phyloP scores from a whole-genome alignment of 2,329 filamentous ascomycete species.

The Arthrobotrys conoides region DNA sequence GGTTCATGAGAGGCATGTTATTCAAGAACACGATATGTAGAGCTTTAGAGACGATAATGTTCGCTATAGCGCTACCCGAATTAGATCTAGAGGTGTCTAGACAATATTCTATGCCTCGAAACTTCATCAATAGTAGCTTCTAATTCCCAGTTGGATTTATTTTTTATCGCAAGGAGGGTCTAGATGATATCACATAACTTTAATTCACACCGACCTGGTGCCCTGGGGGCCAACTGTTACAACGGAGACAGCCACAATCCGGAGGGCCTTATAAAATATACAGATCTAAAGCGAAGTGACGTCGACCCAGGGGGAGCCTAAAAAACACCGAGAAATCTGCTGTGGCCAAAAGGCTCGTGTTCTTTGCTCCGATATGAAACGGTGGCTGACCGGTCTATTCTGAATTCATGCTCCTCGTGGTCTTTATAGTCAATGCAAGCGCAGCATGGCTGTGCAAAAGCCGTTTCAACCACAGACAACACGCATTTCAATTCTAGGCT shows the following conservation, averaged over 20 bases:
- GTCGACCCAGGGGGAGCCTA: not conserved
- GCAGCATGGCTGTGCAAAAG: not conserved
- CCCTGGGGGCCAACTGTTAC: slow-evolving; percentile 11
- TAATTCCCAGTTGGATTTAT: too few species aligned
- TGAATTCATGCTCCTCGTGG: not conserved
- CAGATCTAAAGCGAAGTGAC: slow-evolving; percentile 1
- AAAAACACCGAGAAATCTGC: slow-evolving; percentile 5
- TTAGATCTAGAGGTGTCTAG: too few species aligned
- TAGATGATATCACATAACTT: not conserved
- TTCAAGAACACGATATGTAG: not conserved
- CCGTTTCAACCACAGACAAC: slow-evolving; percentile 4
- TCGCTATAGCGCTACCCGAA: too few species aligned
- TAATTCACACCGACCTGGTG: not conserved
- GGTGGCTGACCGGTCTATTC: not conserved
- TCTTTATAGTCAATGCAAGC: slow-evolving; percentile 1
- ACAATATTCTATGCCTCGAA: too few species aligned
- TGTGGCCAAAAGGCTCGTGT: slow-evolving; percentile 25
- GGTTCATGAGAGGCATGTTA: slow-evolving; percentile 1
- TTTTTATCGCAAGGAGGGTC: too few species aligned
- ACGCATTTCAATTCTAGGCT: not conserved
- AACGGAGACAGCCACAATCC: slow-evolving; percentile 12
- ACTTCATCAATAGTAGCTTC: too few species aligned
- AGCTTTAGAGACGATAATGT: not conserved
- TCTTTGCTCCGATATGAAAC: slow-evolving; percentile 1
- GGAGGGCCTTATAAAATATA: slow-evolving; percentile 32